A percentile compares a stretch with the other conserved stretches of the same genome.
Evolutionary conservation across 495 filamentous ascomycete genomes (phyloP).

Genomic region (Daldinia grandis): DNA sequence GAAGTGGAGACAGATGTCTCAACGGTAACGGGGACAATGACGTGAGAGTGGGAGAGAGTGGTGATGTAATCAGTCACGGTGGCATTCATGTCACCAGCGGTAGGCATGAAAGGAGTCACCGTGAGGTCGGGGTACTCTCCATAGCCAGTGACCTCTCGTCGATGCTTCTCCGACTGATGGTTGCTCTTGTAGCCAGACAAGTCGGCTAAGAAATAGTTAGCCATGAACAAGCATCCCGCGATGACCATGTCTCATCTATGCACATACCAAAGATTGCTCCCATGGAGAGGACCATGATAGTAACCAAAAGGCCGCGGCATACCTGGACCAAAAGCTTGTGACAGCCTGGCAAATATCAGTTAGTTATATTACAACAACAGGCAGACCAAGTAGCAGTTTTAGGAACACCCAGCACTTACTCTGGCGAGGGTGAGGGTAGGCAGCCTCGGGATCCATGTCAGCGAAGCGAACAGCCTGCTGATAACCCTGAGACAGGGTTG

Average conservation of each 20-base stretch:
- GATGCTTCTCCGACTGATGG: background rate
- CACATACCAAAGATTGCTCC: background rate
- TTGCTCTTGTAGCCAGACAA: background rate
- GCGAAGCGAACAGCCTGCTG: background rate
- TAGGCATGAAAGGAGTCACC: conserved; percentile 2
- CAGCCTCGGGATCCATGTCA: background rate
- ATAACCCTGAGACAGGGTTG: too few relatives aligned
- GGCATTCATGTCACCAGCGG: background rate
- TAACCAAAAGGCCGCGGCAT: background rate
- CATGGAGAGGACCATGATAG: background rate
- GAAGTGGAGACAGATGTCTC: conserved; percentile 1
- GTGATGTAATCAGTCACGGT: conserved; percentile 12
- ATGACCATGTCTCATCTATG: background rate
- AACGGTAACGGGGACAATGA: conserved; percentile 5
- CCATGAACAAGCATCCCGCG: background rate
- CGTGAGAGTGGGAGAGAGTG: conserved; percentile 5
- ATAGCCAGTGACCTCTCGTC: conserved; percentile 22
- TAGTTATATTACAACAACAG: background rate
- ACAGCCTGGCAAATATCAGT: background rate
- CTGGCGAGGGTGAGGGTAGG: background rate
- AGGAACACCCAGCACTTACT: background rate
- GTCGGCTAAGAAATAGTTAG: conserved; percentile 14
- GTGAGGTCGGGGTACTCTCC: conserved; percentile 14
- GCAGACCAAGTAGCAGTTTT: background rate
- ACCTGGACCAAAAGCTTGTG: background rate